phyloP scores from a whole-genome alignment of 768 basidiomycete species.

The Postia placenta region DNA sequence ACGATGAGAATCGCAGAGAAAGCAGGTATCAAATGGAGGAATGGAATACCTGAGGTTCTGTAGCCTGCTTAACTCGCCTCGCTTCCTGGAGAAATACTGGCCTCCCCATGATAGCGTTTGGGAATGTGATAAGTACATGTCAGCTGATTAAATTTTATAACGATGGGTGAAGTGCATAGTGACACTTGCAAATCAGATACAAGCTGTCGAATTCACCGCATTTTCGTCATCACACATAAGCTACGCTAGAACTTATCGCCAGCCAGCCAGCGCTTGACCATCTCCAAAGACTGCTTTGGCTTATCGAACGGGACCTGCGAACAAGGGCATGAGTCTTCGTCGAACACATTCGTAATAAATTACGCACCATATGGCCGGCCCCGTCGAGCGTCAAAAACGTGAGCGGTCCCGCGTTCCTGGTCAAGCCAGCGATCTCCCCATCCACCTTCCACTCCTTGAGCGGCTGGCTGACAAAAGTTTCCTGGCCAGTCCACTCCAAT shows the following conservation, averaged over 20 bases:
- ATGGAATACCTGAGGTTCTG: no score
- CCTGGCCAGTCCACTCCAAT: constrained; percentile 55
- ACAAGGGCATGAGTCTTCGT: neutral
- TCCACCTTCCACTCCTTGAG: constrained; percentile 52
- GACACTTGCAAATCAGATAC: no score
- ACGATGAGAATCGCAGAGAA: no score
- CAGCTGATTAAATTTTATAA: no score
- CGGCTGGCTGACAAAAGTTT: constrained; percentile 36
- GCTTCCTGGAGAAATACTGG: no score
- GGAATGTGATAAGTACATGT: no score
- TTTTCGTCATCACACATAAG: no score
- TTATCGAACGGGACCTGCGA: constrained; percentile 45
- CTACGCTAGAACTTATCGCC: constrained; percentile 6
- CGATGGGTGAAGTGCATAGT: no score
- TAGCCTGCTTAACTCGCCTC: no score
- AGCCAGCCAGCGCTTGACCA: constrained; percentile 47
- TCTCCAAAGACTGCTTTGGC: constrained; percentile 44
- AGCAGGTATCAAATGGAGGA: no score
- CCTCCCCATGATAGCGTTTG: no score
- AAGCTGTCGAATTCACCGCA: no score
- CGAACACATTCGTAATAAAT: neutral
- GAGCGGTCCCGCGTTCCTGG: constrained; percentile 46
- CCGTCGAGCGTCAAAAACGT: constrained; percentile 58
- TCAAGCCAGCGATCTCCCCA: constrained; percentile 46
- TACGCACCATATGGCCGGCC: constrained; percentile 66